Percentiles rank a stretch among this genome's conserved stretches.
phyloP scores from a whole-genome alignment of 169 alveolate genomes.

The Eimeria maxima region DNA sequence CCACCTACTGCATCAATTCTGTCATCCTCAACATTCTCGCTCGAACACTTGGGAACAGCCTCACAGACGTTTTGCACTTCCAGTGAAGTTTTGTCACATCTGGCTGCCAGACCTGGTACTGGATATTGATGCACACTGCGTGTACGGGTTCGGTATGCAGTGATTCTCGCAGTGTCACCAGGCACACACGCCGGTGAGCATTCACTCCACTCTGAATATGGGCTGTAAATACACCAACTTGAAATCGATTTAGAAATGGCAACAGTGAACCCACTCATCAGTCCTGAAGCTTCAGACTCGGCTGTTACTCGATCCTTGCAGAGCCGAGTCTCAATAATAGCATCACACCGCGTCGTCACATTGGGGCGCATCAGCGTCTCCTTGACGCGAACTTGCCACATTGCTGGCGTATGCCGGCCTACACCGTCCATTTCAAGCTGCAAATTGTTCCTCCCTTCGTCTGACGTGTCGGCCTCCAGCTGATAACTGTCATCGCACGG shows the following conservation, averaged over 20 bases:
- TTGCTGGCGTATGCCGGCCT: background rate
- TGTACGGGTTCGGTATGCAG: conserved; percentile 40
- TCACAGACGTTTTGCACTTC: background rate
- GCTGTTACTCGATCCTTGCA: conserved; percentile 33
- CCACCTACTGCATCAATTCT: background rate
- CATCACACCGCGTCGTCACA: conserved; percentile 8
- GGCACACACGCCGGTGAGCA: conserved; percentile 38
- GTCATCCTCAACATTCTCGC: background rate
- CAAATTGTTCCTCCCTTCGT: background rate
- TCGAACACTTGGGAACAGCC: conserved; percentile 23
- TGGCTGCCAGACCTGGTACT: conserved; percentile 70
- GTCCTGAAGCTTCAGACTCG: conserved; percentile 20
- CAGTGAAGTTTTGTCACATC: conserved; percentile 32
- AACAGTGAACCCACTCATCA: conserved; percentile 49
- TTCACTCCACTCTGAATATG: conserved; percentile 60
- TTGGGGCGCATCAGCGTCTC: conserved; percentile 67
- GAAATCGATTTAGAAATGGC: conserved; percentile 13
- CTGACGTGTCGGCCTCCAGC: background rate
- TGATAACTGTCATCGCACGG: conserved; percentile 43
- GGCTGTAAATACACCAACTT: conserved; percentile 45
- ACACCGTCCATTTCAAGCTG: background rate
- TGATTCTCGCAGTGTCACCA: background rate
- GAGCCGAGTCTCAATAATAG: conserved; percentile 22
- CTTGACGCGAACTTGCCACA: conserved; percentile 63
- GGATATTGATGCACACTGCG: conserved; percentile 67